These are phyloP conservation scores for Gigaspora rosea DNA, from an alignment of 192 early-diverging fungal species.

Conservation along the genomic window DNA sequence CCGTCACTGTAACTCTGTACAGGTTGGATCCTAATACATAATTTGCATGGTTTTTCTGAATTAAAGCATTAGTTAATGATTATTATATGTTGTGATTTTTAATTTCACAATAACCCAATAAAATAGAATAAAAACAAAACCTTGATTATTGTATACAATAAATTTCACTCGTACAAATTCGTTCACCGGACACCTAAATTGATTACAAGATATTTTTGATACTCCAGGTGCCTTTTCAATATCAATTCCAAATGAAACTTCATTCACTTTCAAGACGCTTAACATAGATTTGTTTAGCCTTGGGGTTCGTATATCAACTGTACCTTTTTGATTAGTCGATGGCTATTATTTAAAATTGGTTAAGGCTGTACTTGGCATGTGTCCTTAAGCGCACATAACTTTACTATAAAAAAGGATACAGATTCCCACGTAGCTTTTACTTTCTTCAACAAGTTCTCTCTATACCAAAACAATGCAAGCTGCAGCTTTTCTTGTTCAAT, in stretches of 20 bases:
- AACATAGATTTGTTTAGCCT: conserved; percentile 57
- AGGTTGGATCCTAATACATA: conserved; percentile 58
- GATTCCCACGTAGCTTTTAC: conserved; percentile 51
- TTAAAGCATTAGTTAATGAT: not conserved
- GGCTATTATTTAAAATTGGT: conserved; percentile 9
- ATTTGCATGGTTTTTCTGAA: conserved; percentile 36
- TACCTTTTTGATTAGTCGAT: conserved; percentile 38
- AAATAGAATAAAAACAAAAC: conserved; percentile 36
- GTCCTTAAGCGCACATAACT: not conserved
- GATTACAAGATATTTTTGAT: conserved; percentile 36
- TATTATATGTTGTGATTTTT: not conserved
- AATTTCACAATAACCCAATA: not conserved
- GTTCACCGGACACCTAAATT: conserved; percentile 49
- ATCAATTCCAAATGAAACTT: conserved; percentile 59
- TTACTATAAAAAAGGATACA: conserved; percentile 32
- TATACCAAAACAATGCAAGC: conserved; percentile 74
- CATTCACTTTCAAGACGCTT: conserved; percentile 60
- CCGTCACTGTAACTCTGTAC: conserved; percentile 55
- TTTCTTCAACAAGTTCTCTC: conserved; percentile 62
- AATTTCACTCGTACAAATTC: conserved; percentile 50
- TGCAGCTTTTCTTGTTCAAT: conserved; percentile 57
- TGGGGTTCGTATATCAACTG: conserved; percentile 56
- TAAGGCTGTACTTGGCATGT: not conserved
- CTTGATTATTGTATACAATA: conserved; percentile 50
- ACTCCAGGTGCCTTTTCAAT: conserved; percentile 35